Evolutionary conservation across 306 rosid species (phyloP), one percentile per base, ranked within the genome.

Genomic region (Prunus dulcis): DNA sequence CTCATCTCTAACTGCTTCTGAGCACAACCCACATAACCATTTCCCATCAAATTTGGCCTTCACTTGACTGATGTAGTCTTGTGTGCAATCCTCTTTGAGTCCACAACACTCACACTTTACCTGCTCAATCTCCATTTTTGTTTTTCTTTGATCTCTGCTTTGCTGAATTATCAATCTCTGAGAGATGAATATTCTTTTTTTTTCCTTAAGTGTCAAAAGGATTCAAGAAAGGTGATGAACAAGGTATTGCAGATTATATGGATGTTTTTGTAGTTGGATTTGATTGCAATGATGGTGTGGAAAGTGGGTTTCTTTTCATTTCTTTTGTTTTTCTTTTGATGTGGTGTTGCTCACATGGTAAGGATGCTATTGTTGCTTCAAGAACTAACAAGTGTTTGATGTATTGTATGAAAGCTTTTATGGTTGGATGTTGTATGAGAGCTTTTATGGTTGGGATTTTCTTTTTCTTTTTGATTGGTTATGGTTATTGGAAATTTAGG

Each of bases 61-160:
- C 28, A 96, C 93, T 51, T 88, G 83, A 6, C 72, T 78, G 66
- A 92, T 96, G 32, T 96, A 92, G 46, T 85, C 93, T 78, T 91
- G 93, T 1, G 99, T 96, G 85, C 99, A 96, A 47, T 96, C 99
- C 78, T 96, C 99, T 88, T 89, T 91, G 70, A 92, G 78, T 0
- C 97, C 99, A 87, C 99, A 96, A 47, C 99, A 96, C 74, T 96
- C 99, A 34, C 99, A 96, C 91, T 90, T 92, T 13, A 72, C 99
- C 34, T 88, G 81, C 80, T 92, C 99, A 45, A 92, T 86, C 80
- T 95, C 98, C 98, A 95, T 90, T 19, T 47, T 57, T 69, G 52
- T 49, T 22, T 64, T 61, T 32, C 58, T 20, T 22, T 17, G 46
- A 0, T 41, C 17, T 53, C 32, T 27, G 5, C 14, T 38, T 49